Evolutionary conservation across 2,329 filamentous ascomycete genomes (phyloP), one percentile per base, ranked within the genome.

Genomic region (Myrmaecium sp.): DNA sequence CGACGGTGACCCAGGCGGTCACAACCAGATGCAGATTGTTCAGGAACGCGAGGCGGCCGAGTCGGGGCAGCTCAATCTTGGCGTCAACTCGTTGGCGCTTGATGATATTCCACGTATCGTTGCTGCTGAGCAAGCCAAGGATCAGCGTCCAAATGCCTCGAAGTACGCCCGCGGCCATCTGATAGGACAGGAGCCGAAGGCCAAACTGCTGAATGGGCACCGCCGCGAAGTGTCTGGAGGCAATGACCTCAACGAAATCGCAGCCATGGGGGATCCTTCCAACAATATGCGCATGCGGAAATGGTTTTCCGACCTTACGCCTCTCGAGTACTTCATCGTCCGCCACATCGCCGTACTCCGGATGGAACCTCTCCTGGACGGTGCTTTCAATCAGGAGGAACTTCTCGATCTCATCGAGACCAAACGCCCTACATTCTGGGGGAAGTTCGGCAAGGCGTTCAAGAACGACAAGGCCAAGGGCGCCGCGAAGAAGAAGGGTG

Each of bases 41-140:
- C 80, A 91, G 44, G 82, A 91, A 40, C 66, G 68, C 25, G 76
- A 80, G 38, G 69, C 72, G 26, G 75, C 80, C 37, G 65, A 69
- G 11, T 38, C 43, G 12, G 74, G 77, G 10, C 81, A 86, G 40
- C 64, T 84, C 39, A 86, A 84, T 44, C 83, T 98, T 44, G 82
- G 82, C 18, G 74, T 83, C 38, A 84, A 95, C 51, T 82, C 82
- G 14, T 68, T 98, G 34, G 94, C 86, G 1, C 59, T 98, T 30
- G 89, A 98, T 43, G 89, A 98, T 44, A 95, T 98, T 39, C 83
- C 89, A 6, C 70, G 89, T 35, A 92, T 98, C 42, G 84, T 94
- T 21, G 89, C 89, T 17, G 81, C 89, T 9, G 84, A 95, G 49
- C 86, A 95, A 53, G 84, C 86, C 14, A 75, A 83, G 40, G 86